Evolutionary conservation across 345 rosid genomes (phyloP).

Genomic region (Sisymbrium altissimum): DNA sequence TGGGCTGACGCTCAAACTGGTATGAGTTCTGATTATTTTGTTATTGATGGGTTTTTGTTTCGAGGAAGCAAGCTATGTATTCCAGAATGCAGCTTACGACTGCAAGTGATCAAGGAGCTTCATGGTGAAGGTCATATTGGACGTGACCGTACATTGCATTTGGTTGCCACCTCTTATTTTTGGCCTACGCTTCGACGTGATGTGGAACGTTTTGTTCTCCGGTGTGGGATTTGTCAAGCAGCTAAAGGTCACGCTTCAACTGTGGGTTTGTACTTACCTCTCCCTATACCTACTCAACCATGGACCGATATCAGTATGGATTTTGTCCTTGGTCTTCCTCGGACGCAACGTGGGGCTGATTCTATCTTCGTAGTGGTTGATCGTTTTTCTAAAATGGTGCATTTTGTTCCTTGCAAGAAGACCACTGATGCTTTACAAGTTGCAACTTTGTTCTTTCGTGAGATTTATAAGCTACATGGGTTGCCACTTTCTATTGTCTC

Average conservation of each 20-base stretch:
- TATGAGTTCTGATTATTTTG: no score
- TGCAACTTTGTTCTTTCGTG: neutral
- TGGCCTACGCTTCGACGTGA: neutral
- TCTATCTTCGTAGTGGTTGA: neutral
- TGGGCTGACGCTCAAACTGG: neutral
- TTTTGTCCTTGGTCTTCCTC: neutral
- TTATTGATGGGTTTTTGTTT: neutral
- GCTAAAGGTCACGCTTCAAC: neutral
- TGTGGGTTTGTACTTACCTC: neutral
- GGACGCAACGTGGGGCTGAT: neutral
- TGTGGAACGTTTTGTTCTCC: neutral
- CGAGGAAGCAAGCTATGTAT: neutral
- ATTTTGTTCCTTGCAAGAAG: neutral
- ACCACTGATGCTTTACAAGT: neutral
- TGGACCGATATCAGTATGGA: neutral
- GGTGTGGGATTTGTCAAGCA: neutral
- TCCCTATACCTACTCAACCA: neutral
- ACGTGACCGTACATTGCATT: neutral
- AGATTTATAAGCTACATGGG: neutral
- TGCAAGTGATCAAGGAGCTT: neutral
- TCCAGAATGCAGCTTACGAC: neutral
- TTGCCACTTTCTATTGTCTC: neutral
- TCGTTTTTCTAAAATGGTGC: neutral
- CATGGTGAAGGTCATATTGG: neutral
- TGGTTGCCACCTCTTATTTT: neutral